Percentiles rank a stretch among this genome's conserved stretches.
Evolutionary conservation across 371 early-diverging fungal species (phyloP).

Genomic region (Rhizopus sp.): DNA sequence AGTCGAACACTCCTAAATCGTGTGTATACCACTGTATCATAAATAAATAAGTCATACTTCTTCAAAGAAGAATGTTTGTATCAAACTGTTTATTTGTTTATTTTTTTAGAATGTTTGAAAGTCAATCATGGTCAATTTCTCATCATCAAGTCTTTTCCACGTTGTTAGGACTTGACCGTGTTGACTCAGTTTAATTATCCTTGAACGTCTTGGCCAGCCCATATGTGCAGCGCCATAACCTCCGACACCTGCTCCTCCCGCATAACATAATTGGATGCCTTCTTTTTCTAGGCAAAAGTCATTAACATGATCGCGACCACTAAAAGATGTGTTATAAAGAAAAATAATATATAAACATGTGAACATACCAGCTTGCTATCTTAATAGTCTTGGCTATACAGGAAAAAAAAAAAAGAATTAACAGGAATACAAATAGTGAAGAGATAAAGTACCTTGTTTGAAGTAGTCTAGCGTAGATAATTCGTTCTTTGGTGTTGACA

Average conservation of each 20-base stretch:
- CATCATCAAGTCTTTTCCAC: conserved; percentile 52
- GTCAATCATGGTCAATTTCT: conserved; percentile 38
- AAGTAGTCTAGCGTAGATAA: conserved; percentile 27
- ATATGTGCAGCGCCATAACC: conserved; percentile 52
- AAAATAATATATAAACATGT: neutral
- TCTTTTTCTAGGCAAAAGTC: conserved; percentile 54
- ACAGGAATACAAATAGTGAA: neutral
- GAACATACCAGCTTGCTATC: conserved; percentile 32
- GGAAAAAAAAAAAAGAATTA: neutral
- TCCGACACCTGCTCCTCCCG: conserved; percentile 55
- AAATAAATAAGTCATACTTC: neutral
- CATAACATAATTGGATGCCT: conserved; percentile 51
- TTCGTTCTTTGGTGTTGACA: conserved; percentile 36
- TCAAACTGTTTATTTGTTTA: neutral
- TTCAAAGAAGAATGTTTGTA: neutral
- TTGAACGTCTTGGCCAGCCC: conserved; percentile 49
- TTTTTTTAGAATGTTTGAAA: conserved; percentile 42
- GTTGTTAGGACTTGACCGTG: conserved; percentile 43
- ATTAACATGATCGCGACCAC: conserved; percentile 57
- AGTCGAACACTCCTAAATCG: conserved; percentile 7
- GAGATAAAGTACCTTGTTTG: conserved; percentile 19
- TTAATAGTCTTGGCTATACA: conserved; percentile 30
- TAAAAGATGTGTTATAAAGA: conserved; percentile 3
- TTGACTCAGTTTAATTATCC: conserved; percentile 43
- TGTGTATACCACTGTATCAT: neutral